Evolutionary conservation across 2,329 filamentous ascomycete genomes (phyloP).

Genomic region (Hymenoscyphus repandus): DNA sequence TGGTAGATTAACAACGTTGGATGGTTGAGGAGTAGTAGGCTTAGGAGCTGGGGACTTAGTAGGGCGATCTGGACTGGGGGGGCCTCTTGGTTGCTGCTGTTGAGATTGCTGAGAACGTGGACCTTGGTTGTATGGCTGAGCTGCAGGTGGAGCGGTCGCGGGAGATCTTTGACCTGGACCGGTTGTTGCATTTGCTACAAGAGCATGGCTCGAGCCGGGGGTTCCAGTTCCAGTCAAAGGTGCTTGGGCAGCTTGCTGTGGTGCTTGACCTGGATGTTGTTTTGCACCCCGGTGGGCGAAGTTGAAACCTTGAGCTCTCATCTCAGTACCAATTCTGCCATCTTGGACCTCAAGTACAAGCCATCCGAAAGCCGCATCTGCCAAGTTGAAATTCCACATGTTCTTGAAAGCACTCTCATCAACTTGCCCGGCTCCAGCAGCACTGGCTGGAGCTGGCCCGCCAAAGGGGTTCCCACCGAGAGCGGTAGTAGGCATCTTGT

Average conservation of each 20-base stretch:
- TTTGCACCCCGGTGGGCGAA: conserved; percentile 94
- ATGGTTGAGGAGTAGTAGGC: conserved; percentile 43
- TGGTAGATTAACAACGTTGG: conserved; percentile 30
- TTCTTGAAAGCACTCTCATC: conserved; percentile 99
- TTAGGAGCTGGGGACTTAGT: conserved; percentile 34
- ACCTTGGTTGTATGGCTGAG: conserved; percentile 24
- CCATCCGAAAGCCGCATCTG: conserved; percentile 95
- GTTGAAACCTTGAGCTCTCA: conserved; percentile 98
- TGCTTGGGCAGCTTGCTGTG: conserved; percentile 31
- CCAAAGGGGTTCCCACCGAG: conserved; percentile 97
- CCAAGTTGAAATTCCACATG: conserved; percentile 99
- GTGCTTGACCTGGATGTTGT: conserved; percentile 45
- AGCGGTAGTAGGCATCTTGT: conserved; percentile 94
- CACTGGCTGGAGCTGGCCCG: conserved; percentile 64
- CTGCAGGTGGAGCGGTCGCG: conserved; percentile 18
- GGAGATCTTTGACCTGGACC: conserved; percentile 28
- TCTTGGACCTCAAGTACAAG: conserved; percentile 92
- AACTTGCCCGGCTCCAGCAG: conserved; percentile 73
- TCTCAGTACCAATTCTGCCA: conserved; percentile 94
- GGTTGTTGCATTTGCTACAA: conserved; percentile 30
- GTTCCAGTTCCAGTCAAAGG: conserved; percentile 32
- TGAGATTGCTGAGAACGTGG: conserved; percentile 23
- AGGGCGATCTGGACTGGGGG: conserved; percentile 26
- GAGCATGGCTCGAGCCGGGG: conserved; percentile 30
- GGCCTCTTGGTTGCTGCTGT: conserved; percentile 28